phyloP scores from a whole-genome alignment of 306 rosid species.

The Malus sieversii region DNA sequence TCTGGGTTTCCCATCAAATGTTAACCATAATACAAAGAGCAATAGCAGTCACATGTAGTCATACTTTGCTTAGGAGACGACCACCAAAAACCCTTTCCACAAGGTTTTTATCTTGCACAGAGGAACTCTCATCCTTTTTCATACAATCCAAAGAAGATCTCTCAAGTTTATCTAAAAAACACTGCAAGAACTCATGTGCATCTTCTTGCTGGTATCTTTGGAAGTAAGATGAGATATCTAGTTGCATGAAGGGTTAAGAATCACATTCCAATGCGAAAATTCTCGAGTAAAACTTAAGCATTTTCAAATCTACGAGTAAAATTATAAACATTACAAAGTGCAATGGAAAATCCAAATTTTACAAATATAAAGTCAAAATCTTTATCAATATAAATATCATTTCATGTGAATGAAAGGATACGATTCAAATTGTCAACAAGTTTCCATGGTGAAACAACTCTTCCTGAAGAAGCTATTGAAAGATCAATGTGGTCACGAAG shows the following conservation, averaged over 20 bases:
- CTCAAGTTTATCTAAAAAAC: slow-evolving; percentile 70
- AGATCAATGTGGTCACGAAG: slow-evolving; percentile 39
- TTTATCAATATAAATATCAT: background rate
- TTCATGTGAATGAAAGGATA: slow-evolving; percentile 47
- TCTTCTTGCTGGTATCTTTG: slow-evolving; percentile 76
- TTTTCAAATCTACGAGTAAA: background rate
- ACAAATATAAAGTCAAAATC: background rate
- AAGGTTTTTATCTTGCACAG: slow-evolving; percentile 35
- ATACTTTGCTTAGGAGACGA: slow-evolving; percentile 65
- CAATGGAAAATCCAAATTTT: background rate
- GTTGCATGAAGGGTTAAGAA: slow-evolving; percentile 32
- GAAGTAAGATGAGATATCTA: slow-evolving; percentile 65
- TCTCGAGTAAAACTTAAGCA: background rate
- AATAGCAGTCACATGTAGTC: slow-evolving; percentile 3
- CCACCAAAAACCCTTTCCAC: slow-evolving; percentile 79
- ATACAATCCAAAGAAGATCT: slow-evolving; percentile 33
- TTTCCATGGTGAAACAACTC: slow-evolving; percentile 37
- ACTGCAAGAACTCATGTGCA: slow-evolving; percentile 90
- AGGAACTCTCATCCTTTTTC: slow-evolving; percentile 8
- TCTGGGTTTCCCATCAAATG: background rate
- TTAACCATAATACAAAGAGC: background rate
- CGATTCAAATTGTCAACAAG: slow-evolving; percentile 58
- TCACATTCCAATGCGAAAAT: slow-evolving; percentile 16
- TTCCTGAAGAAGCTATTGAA: slow-evolving; percentile 47
- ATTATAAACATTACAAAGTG: background rate